A percentile compares a stretch with the other conserved stretches of the same genome.
These are phyloP conservation scores for Vaucheria bursata DNA, from an alignment of 352 stramenopile species.

Conservation along the genomic window DNA sequence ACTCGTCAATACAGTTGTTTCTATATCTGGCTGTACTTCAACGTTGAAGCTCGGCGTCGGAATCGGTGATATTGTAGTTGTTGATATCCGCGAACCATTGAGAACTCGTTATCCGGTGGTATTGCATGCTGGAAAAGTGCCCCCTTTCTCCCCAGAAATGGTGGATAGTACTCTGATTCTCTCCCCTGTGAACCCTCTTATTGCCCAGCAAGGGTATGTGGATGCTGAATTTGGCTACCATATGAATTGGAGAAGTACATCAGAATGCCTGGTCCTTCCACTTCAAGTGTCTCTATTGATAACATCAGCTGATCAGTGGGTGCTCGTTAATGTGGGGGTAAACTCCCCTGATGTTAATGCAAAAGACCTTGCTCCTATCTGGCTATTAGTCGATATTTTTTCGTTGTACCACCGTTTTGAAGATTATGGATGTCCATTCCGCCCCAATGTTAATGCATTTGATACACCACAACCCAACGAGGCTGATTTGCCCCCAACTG, in stretches of 20 bases:
- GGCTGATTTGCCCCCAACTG: too few relatives aligned
- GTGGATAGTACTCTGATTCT: neutral
- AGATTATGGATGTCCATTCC: conserved; percentile 31
- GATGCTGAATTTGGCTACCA: conserved; percentile 28
- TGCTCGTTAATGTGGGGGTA: conserved; percentile 44
- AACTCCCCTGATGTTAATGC: conserved; percentile 25
- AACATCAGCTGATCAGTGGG: conserved; percentile 33
- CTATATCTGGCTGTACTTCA: conserved; percentile 6
- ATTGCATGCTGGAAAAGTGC: conserved; percentile 18
- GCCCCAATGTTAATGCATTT: conserved; percentile 15
- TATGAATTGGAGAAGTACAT: neutral
- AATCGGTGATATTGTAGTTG: conserved; percentile 19
- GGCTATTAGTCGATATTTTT: conserved; percentile 47
- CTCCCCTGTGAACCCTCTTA: neutral
- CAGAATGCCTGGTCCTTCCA: neutral
- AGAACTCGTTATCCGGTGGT: conserved; percentile 24
- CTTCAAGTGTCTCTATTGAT: conserved; percentile 39
- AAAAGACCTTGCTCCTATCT: conserved; percentile 45
- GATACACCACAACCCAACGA: too few relatives aligned
- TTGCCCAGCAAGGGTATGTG: conserved; percentile 11
- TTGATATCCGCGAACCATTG: conserved; percentile 22
- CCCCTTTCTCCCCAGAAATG: neutral
- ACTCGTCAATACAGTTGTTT: conserved; percentile 20
- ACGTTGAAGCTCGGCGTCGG: conserved; percentile 15
- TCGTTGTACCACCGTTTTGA: conserved; percentile 40